These are phyloP conservation scores for Cercospora janseana DNA, from an alignment of 2,329 filamentous ascomycete species.

Conservation along the genomic window DNA sequence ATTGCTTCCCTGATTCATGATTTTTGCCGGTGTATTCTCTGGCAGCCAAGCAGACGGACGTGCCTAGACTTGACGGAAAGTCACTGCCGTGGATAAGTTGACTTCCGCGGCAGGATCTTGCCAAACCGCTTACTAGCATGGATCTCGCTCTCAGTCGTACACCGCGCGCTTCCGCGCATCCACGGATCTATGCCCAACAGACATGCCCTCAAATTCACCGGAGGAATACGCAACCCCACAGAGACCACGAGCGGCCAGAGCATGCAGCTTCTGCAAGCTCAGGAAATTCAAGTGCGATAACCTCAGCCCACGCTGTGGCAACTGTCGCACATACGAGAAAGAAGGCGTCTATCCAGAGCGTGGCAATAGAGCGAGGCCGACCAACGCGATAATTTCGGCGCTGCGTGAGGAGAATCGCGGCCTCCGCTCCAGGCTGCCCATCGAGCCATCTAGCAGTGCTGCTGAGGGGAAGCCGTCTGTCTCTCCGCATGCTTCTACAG, in stretches of 20 bases:
- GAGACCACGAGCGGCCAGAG: constrained; percentile 8
- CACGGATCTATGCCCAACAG: not conserved
- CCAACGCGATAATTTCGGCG: constrained; percentile 24
- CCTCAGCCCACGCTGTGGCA: constrained; percentile 47
- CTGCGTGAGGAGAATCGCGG: constrained; percentile 26
- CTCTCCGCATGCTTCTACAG: not conserved
- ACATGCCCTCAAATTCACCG: constrained; percentile 3
- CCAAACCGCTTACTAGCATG: not conserved
- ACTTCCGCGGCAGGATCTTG: no score
- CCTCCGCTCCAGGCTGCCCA: constrained; percentile 13
- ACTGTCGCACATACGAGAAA: constrained; percentile 48
- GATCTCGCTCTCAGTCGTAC: not conserved
- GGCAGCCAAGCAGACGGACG: no score
- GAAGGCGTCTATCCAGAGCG: constrained; percentile 46
- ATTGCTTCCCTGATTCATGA: no score
- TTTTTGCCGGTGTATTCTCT: no score
- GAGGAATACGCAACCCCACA: constrained; percentile 2
- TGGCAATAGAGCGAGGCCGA: constrained; percentile 33
- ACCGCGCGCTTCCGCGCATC: not conserved
- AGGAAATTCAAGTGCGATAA: constrained; percentile 52
- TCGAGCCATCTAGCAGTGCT: constrained; percentile 1
- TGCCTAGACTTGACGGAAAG: no score
- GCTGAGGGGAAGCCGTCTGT: not conserved
- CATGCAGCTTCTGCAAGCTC: constrained; percentile 13
- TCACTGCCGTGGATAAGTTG: no score